Evolutionary conservation across 352 stramenopile genomes (phyloP).

Genomic region (Pythium folliculosum): DNA sequence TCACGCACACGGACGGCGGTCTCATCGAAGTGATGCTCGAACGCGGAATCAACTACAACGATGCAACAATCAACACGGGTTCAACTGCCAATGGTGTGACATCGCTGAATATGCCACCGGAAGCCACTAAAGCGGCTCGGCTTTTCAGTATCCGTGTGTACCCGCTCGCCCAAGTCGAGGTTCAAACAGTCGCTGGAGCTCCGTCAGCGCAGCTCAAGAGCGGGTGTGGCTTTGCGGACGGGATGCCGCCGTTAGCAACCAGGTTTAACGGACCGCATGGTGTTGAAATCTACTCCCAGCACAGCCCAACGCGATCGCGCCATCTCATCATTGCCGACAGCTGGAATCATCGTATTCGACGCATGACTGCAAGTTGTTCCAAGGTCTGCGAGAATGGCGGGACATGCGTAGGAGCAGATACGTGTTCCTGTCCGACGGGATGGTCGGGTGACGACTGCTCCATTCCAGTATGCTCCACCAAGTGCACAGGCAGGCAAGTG

Average conservation of each 20-base stretch:
- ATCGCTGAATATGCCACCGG: slow-evolving; percentile 44
- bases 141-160: slow-evolving; percentile 66
- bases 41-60: slow-evolving; percentile 43
- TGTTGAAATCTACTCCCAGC: slow-evolving; percentile 62
- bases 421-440: slow-evolving; percentile 82
- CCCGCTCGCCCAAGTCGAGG: slow-evolving; percentile 54
- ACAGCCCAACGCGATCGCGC: slow-evolving; percentile 52
- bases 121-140: slow-evolving; percentile 34
- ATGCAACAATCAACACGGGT: slow-evolving; percentile 28
- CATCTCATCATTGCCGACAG: slow-evolving; percentile 91
- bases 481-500: slow-evolving; percentile 65
- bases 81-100: slow-evolving; percentile 60
- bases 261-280: slow-evolving; percentile 70
- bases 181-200: slow-evolving; percentile 91
- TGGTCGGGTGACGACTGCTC: slow-evolving; percentile 93
- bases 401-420: slow-evolving; percentile 82
- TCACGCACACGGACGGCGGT: slow-evolving; percentile 45
- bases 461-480: slow-evolving; percentile 56
- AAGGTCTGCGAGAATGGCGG: slow-evolving; percentile 96
- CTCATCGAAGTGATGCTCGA: slow-evolving; percentile 80
- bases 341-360: slow-evolving; percentile 93
- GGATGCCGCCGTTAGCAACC: slow-evolving; percentile 80
- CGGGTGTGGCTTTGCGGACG: slow-evolving; percentile 87
- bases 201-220: slow-evolving; percentile 80
- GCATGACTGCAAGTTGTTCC: slow-evolving; percentile 88